Conservation (phyloP, 2,329 filamentous ascomycete species). For the Pseudopyrenochaeta lycopersici region DNA sequence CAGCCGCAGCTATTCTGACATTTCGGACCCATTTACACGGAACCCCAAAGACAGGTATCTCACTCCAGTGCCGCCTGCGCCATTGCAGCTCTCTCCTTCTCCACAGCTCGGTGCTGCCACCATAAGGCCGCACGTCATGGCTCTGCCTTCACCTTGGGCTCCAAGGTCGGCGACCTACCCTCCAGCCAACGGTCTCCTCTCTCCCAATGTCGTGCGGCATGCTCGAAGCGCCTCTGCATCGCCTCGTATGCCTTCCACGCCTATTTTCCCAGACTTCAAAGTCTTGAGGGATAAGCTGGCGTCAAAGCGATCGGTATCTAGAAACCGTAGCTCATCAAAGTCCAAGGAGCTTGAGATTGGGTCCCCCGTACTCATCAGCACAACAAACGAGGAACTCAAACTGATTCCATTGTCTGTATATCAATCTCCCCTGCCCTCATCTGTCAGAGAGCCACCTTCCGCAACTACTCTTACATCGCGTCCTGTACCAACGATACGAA, state of each 20-base stretch:
- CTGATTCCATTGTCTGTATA: constrained; percentile 46
- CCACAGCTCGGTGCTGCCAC: constrained; percentile 26
- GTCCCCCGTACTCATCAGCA: constrained; percentile 42
- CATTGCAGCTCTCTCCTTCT: constrained; percentile 45
- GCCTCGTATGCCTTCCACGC: constrained; percentile 33
- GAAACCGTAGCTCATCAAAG: constrained; percentile 30
- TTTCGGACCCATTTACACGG: constrained; percentile 76
- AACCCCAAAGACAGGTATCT: constrained; percentile 79
- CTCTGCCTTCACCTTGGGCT: constrained; percentile 27
- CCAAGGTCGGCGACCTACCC: constrained; percentile 44
- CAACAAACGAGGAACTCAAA: constrained; percentile 40
- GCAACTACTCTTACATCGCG: constrained; percentile 6
- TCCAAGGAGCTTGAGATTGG: constrained; percentile 43
- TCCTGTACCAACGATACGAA: constrained; percentile 23
- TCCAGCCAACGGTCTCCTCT: constrained; percentile 27
- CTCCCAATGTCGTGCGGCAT: constrained; percentile 34
- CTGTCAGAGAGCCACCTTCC: constrained; percentile 20
- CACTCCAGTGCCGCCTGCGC: constrained; percentile 66
- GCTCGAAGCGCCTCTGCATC: constrained; percentile 44
- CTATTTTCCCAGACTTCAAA: constrained; percentile 43
- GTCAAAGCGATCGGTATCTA: constrained; percentile 36
- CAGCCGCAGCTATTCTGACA: constrained; percentile 71
- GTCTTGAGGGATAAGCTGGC: constrained; percentile 42
- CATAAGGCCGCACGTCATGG: constrained; percentile 25
- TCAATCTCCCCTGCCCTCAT: constrained; percentile 22